Evolutionary conservation across 257 asterid species (phyloP), one percentile per base, ranked within the genome.

Genomic region (Penstemon barbatus): DNA sequence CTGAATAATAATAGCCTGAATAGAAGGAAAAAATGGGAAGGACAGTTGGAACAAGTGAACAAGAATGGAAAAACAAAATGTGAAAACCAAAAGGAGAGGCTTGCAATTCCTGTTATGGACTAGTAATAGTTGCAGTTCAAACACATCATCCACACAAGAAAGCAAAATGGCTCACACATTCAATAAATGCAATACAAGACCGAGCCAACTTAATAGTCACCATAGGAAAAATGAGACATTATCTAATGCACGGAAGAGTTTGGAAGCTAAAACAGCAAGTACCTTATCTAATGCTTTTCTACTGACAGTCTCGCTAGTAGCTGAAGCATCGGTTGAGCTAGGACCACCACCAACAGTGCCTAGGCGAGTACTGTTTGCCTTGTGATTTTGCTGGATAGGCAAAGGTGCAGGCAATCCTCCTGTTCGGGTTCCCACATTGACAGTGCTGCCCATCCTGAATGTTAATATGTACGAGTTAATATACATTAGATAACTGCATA

Each of bases 251-350:
- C 33, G 15, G 59, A 44, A 71, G 63, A 38, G 12, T 63, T 63
- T 11, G 70, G 75, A 62, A 45, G 66, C 46, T 63, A 60, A 61
- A 45, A 50, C 25, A 3, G 43, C 53, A 50, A 71, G 65, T 83
- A 90, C 98, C 98, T 93, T 93, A 77, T 93, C 99, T 74, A 93
- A 41, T 74, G 97, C 99, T 85, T 79, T 93, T 72, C 95, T 86
- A 77, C 92, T 90, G 80, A 89, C 96, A 10, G 95, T 86, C 68
- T 93, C 97, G 71, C 83, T 88, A 50, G 75, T 74, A 48, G 78
- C 75, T 57, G 81, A 45, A 71, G 82, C 76, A 71, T 76, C 80
- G 39, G 69, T 51, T 25, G 70, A 41, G 38, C 77, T 78, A 40
- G 71, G 66, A 70, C 77, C 79, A 65, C 70, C 43, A 15, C 71